These are phyloP conservation scores for Tuber aestivum DNA, from an alignment of 495 filamentous ascomycete species.

Conservation along the genomic window DNA sequence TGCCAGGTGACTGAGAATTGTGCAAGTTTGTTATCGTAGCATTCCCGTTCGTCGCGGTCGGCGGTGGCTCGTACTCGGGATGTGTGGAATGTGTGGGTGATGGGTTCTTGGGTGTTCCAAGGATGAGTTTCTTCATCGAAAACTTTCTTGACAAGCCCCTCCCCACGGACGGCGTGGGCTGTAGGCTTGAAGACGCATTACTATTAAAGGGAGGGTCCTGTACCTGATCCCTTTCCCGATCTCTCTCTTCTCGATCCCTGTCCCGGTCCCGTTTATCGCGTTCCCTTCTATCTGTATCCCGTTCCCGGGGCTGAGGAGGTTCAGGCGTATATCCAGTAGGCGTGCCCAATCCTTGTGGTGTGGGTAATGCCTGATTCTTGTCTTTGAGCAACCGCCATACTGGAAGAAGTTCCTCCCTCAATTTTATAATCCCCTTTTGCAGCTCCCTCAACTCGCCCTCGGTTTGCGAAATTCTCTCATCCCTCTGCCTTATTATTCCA, in stretches of 20 bases:
- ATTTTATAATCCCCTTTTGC: constrained; percentile 72
- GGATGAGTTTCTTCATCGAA: constrained; percentile 85
- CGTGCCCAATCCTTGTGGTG: constrained; percentile 39
- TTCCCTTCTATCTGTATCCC: constrained; percentile 27
- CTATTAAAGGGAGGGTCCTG: constrained; percentile 32
- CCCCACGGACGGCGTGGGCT: constrained; percentile 34
- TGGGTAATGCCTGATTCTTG: constrained; percentile 77
- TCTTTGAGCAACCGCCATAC: constrained; percentile 86
- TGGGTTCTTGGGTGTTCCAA: constrained; percentile 72
- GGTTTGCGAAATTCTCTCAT: constrained; percentile 73
- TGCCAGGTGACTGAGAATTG: constrained; percentile 55
- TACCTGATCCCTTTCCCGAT: constrained; percentile 22
- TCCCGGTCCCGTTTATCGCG: constrained; percentile 29
- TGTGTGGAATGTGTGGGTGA: constrained; percentile 67
- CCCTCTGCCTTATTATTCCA: constrained; percentile 74
- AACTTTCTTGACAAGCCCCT: constrained; percentile 68
- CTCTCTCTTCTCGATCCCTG: constrained; percentile 27
- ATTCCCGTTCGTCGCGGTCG: constrained; percentile 40
- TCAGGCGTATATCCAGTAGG: constrained; percentile 33
- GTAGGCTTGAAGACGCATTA: constrained; percentile 30
- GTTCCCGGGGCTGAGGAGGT: constrained; percentile 23
- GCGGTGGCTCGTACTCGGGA: constrained; percentile 51
- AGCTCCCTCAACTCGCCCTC: constrained; percentile 75
- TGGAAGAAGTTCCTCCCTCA: constrained; percentile 86
- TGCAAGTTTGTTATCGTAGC: constrained; percentile 35